Conservation (phyloP, 2,329 filamentous ascomycete genomes). For the Diplodia seriata region DNA sequence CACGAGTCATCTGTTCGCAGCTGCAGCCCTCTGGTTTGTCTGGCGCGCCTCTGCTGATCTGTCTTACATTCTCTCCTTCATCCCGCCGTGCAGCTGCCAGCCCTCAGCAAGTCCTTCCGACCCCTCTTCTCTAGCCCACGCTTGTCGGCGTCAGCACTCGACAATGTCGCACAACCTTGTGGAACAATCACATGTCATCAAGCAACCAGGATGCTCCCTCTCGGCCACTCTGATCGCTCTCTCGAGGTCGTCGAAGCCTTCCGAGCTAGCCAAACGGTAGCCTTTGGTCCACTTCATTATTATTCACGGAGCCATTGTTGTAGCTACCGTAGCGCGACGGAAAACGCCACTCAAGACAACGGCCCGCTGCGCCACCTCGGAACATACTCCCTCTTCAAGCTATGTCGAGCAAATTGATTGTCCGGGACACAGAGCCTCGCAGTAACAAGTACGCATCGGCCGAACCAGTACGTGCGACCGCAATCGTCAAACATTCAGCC, state of each 20-base stretch:
- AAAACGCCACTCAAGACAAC: background rate
- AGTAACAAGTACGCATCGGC: background rate
- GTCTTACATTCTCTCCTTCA: background rate
- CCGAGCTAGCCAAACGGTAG: too few relatives aligned
- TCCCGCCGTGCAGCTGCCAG: background rate
- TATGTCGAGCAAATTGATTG: background rate
- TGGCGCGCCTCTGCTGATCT: background rate
- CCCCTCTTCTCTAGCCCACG: background rate
- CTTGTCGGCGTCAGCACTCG: background rate
- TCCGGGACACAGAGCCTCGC: background rate
- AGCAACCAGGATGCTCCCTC: background rate
- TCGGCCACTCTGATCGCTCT: background rate
- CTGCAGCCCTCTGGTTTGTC: background rate
- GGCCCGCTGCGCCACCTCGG: background rate
- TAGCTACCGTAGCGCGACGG: background rate
- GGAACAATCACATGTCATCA: background rate
- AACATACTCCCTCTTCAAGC: background rate
- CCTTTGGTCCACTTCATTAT: background rate
- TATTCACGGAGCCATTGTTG: background rate
- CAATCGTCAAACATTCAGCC: background rate
- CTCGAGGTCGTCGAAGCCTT: background rate
- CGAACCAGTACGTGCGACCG: background rate
- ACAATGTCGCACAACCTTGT: slow-evolving; percentile 4
- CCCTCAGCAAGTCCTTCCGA: background rate
- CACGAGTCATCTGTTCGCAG: background rate